Evolutionary conservation across 257 asterid genomes (phyloP).

Genomic region (Solanum megistacrolobum): DNA sequence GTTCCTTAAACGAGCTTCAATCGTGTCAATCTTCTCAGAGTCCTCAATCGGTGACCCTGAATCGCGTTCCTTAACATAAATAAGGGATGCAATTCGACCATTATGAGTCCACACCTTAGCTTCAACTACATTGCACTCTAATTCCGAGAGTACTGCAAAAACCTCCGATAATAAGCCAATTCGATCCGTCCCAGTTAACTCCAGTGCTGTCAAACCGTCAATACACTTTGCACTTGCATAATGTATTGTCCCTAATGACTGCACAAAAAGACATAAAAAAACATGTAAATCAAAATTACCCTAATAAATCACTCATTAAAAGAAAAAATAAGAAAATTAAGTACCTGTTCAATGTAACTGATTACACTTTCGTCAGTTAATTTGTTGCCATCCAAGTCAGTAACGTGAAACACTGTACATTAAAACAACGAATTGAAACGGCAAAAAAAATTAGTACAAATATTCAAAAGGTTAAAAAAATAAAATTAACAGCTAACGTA

Average conservation of each 20-base stretch:
- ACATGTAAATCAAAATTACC: not conserved
- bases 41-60: slow-evolving; percentile 73
- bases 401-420: slow-evolving; percentile 90
- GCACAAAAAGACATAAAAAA: not conserved
- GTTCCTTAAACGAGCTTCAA: slow-evolving; percentile 62
- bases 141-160: slow-evolving; percentile 67
- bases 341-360: slow-evolving; percentile 84
- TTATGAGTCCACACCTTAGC: slow-evolving; percentile 94
- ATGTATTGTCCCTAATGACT: slow-evolving; percentile 84
- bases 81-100: slow-evolving; percentile 76
- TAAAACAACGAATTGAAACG: slow-evolving; percentile 19
- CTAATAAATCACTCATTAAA: not conserved
- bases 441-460: not conserved
- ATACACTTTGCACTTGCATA: slow-evolving; percentile 41
- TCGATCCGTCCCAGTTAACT: slow-evolving; percentile 81
- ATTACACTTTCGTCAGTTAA: slow-evolving; percentile 78
- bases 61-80: slow-evolving; percentile 56
- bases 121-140: slow-evolving; percentile 66
- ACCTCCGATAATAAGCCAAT: slow-evolving; percentile 86
- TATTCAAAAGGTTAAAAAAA: not conserved
- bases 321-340: not conserved
- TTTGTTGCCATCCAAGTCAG: slow-evolving; percentile 83
- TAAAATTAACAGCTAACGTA: not conserved
- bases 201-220: slow-evolving; percentile 76
- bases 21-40: slow-evolving; percentile 32